Evolutionary conservation across 208 protist species (phyloP), one percentile per base, ranked within the genome.

Genomic region (Crithidia fasciculata): DNA sequence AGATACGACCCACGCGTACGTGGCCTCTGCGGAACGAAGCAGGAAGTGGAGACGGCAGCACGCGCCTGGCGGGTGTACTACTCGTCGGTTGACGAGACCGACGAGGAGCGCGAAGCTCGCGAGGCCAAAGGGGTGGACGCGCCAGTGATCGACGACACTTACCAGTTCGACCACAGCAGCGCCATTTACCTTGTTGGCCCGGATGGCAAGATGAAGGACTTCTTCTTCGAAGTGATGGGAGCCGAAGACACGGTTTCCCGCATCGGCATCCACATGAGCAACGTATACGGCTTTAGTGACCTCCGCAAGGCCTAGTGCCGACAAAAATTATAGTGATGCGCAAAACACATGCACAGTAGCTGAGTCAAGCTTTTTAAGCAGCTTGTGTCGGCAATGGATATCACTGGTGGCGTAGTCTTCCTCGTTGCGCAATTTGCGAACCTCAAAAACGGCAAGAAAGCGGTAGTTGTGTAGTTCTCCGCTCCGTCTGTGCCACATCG

Each of bases 201-300:
- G 9, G 89, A 96, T 70, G 89, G 91, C 9, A 94, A 96, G 57
- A 89, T 96, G 86, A 91, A 91, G 63, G 91, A 96, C 76, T 96
- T 96, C 60, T 94, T 93, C 69, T 94, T 94, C 69, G 81, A 86
- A 58, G 91, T 94, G 52, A 96, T 96, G 88, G 87, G 89, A n/a
- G 52, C 89, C 2, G 62, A 85, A 0, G 79, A 94, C 58, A 74
- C 73, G 10, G 82, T 96, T 4, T 77, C 82, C 36, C 81, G 89
- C 61, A 72, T 96, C 2, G 83, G 81, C 2, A 77, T 96, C 28
- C 91, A 96, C 76, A 80, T 83, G 61, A 72, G 74, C 15, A 82
- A 94, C 47, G 80, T 92, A 0, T 96, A 96, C 62, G 91, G 90
- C 19, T 92, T 95, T 36, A 90, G 81, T 53, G 90, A 93, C 45